Conservation (phyloP, 2,329 filamentous ascomycete genomes). For the Fusarium succisae region DNA sequence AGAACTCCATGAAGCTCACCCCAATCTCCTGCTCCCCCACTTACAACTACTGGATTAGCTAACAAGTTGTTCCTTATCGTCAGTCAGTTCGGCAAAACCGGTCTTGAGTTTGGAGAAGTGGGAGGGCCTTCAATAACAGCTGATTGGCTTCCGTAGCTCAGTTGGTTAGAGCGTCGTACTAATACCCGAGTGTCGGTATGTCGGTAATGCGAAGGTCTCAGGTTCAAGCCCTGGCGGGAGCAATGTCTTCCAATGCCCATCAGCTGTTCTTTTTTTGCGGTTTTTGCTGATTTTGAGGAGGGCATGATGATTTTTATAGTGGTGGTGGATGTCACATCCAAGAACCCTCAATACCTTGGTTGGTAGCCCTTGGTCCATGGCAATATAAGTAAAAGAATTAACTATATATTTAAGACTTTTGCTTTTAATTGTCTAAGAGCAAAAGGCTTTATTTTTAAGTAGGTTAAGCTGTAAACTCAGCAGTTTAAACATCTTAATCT, state of each 20-base stretch:
- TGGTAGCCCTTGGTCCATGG: not conserved
- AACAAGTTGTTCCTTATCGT: not conserved
- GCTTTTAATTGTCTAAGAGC: not conserved
- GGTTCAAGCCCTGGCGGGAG: slow-evolving; percentile 45
- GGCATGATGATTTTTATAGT: not conserved
- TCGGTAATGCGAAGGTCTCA: slow-evolving; percentile 42
- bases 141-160: slow-evolving; percentile 44
- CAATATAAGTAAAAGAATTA: not conserved
- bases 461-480: not conserved
- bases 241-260: slow-evolving; percentile 32
- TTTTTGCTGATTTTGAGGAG: slow-evolving; percentile 4
- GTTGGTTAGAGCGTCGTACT: slow-evolving; percentile 46
- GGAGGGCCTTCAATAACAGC: not conserved
- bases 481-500: not conserved
- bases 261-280: not conserved
- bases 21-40: slow-evolving; percentile 11
- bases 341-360: too few relatives aligned
- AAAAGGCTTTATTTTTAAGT: not conserved
- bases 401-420: not conserved
- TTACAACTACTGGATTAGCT: not conserved
- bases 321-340: not conserved
- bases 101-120: not conserved
- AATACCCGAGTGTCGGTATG: slow-evolving; percentile 39
- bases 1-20: slow-evolving; percentile 2
- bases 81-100: not conserved